A percentile compares a stretch with the other conserved stretches of the same genome.
These are phyloP conservation scores for Schizophyllum amplum DNA, from an alignment of 1,284 basidiomycete species.

Conservation along the genomic window DNA sequence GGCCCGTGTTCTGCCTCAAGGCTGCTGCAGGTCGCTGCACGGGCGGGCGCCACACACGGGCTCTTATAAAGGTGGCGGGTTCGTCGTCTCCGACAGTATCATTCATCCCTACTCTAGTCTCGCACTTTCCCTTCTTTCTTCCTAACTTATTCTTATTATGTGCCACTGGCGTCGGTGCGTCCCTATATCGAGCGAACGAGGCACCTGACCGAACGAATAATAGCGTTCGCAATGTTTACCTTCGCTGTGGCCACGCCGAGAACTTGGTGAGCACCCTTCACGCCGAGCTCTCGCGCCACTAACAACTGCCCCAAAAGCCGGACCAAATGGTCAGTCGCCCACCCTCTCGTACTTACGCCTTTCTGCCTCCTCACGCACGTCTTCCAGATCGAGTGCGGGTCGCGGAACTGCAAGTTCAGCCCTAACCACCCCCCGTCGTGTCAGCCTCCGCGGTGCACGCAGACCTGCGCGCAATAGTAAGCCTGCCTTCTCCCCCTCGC, in stretches of 20 bases:
- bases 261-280: constrained; percentile 6
- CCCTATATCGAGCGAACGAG: background rate
- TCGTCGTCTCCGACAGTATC: constrained; percentile 1
- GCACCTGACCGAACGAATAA: background rate
- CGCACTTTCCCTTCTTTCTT: background rate
- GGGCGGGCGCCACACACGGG: too few species aligned
- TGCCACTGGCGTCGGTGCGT: constrained; percentile 15
- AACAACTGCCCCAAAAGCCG: background rate
- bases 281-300: background rate
- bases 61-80: too few species aligned
- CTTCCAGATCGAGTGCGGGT: constrained; percentile 9
- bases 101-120: background rate
- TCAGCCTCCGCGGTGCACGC: constrained; percentile 8
- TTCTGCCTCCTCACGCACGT: background rate
- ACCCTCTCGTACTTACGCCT: background rate
- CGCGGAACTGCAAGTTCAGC: constrained; percentile 13
- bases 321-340: constrained; percentile 3
- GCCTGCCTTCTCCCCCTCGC: background rate
- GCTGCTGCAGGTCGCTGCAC: too few species aligned
- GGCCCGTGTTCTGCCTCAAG: too few species aligned
- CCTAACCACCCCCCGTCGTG: constrained; percentile 11
- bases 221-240: constrained; percentile 11
- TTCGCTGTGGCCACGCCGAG: constrained; percentile 13
- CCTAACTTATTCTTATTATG: constrained; percentile 6
- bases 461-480: constrained; percentile 13